phyloP scores from a whole-genome alignment of 2,329 filamentous ascomycete species.

The Trichoderma aggressivum region DNA sequence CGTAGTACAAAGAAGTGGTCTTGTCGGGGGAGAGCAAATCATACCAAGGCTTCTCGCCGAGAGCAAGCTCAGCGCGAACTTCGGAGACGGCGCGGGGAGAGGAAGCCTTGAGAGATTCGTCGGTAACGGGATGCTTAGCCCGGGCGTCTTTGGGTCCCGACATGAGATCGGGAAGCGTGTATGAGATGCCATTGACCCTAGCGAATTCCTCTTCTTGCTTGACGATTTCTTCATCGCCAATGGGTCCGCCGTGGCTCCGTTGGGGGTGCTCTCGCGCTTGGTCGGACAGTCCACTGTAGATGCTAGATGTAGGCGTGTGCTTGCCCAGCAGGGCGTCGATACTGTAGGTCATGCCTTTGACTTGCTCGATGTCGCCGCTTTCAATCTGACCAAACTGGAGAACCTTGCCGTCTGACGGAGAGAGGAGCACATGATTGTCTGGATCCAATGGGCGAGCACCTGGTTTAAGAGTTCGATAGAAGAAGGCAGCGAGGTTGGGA shows the following conservation, averaged over 20 bases:
- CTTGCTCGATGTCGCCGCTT: slow-evolving; percentile 92
- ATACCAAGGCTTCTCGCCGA: slow-evolving; percentile 69
- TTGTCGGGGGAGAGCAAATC: slow-evolving; percentile 59
- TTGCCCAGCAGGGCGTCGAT: slow-evolving; percentile 86
- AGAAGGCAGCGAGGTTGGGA: slow-evolving; percentile 92
- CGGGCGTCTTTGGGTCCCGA: slow-evolving; percentile 53
- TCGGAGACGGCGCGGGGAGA: slow-evolving; percentile 73
- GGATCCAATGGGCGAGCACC: slow-evolving; percentile 81
- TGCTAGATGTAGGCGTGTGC: slow-evolving; percentile 53
- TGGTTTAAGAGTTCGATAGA: slow-evolving; percentile 91
- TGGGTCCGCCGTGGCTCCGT: slow-evolving; percentile 29
- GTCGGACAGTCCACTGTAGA: slow-evolving; percentile 38
- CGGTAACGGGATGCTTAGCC: slow-evolving; percentile 49
- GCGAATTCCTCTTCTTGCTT: slow-evolving; percentile 89
- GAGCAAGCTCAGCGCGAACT: slow-evolving; percentile 78
- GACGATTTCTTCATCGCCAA: slow-evolving; percentile 62
- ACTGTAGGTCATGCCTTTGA: slow-evolving; percentile 98
- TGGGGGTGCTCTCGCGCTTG: slow-evolving; percentile 21
- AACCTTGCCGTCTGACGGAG: slow-evolving; percentile 85
- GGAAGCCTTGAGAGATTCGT: slow-evolving; percentile 66
- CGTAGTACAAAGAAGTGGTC: slow-evolving; percentile 80
- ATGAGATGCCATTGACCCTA: slow-evolving; percentile 88
- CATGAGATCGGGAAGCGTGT: slow-evolving; percentile 83
- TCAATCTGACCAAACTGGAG: slow-evolving; percentile 91
- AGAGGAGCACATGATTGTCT: slow-evolving; percentile 74